A percentile compares a stretch with the other conserved stretches of the same genome.
These are phyloP conservation scores for Chrysanthemum makinoi DNA, from an alignment of 129 eudicot genomes.

Conservation along the genomic window DNA sequence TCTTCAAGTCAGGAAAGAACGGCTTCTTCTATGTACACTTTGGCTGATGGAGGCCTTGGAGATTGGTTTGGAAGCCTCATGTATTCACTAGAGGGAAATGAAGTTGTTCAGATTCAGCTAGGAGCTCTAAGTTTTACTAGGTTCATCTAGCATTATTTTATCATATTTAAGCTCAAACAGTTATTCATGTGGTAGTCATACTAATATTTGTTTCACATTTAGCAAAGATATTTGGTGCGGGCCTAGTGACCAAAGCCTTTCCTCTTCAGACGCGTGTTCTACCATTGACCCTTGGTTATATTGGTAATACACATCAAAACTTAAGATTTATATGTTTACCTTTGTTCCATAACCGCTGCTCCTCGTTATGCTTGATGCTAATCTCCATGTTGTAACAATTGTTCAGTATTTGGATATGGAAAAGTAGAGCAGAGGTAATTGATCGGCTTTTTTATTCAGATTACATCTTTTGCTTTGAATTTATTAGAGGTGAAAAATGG, in stretches of 20 bases:
- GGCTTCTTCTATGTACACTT: constrained; percentile 24
- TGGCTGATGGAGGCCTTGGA: background rate
- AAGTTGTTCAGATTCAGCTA: constrained; percentile 85
- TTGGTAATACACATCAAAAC: constrained; percentile 44
- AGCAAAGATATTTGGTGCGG: constrained; percentile 95
- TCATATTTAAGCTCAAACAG: background rate
- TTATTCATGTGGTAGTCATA: constrained; percentile 11
- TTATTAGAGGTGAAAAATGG: background rate
- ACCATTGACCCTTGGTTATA: constrained; percentile 96
- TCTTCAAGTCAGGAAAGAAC: constrained; percentile 53
- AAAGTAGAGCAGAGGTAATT: constrained; percentile 74
- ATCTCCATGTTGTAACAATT: constrained; percentile 21
- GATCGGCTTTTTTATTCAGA: constrained; percentile 3
- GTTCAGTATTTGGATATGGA: constrained; percentile 88
- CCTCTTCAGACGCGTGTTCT: constrained; percentile 97
- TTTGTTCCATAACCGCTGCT: background rate
- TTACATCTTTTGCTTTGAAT: constrained; percentile 6
- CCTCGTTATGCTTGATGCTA: constrained; percentile 19
- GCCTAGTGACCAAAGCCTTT: constrained; percentile 96
- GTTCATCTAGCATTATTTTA: constrained; percentile 31
- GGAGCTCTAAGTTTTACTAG: constrained; percentile 93
- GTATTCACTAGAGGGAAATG: constrained; percentile 90
- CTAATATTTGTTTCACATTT: constrained; percentile 42
- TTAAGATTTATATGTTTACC: constrained; percentile 17
- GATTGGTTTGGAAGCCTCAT: constrained; percentile 80